Evolutionary conservation across 305 asterid genomes (phyloP).

Genomic region (Plantago lanceolata): DNA sequence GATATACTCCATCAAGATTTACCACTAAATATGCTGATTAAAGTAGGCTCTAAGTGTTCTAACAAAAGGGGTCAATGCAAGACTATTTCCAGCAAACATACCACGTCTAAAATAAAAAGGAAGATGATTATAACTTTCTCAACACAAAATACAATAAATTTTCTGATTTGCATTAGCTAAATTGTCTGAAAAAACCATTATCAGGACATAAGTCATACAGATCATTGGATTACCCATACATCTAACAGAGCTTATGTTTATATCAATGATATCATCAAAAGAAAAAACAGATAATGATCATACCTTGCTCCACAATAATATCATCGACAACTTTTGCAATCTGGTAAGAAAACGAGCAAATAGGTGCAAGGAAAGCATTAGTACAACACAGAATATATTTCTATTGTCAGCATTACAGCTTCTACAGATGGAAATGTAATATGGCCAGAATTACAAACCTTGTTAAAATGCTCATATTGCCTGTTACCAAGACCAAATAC

Average conservation of each 20-base stretch:
- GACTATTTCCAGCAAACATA: too few relatives aligned
- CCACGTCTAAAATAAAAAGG: too few relatives aligned
- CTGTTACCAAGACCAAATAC: slow-evolving; percentile 95
- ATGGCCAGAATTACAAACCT: slow-evolving; percentile 38
- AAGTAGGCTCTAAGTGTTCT: too few relatives aligned
- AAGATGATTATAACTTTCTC: too few relatives aligned
- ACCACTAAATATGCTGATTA: too few relatives aligned
- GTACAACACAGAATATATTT: background rate
- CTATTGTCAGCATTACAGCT: slow-evolving; percentile 13
- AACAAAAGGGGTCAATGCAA: too few relatives aligned
- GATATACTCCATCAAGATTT: too few relatives aligned
- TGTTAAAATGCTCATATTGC: slow-evolving; percentile 98
- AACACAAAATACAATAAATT: too few relatives aligned
- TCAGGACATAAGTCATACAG: background rate
- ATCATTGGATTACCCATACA: background rate
- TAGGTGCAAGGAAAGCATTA: slow-evolving; percentile 10
- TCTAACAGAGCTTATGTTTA: too few relatives aligned
- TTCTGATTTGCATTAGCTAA: background rate
- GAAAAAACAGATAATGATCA: background rate
- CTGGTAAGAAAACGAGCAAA: slow-evolving; percentile 35
- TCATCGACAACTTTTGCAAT: slow-evolving; percentile 79
- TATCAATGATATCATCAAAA: background rate
- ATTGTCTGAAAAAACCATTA: background rate
- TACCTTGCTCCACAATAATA: slow-evolving; percentile 72
- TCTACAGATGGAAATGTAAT: background rate